Percentiles rank a stretch among this genome's conserved stretches.
phyloP scores from a whole-genome alignment of 1,139 yeast species.

The Eremothecium sinecaudum region DNA sequence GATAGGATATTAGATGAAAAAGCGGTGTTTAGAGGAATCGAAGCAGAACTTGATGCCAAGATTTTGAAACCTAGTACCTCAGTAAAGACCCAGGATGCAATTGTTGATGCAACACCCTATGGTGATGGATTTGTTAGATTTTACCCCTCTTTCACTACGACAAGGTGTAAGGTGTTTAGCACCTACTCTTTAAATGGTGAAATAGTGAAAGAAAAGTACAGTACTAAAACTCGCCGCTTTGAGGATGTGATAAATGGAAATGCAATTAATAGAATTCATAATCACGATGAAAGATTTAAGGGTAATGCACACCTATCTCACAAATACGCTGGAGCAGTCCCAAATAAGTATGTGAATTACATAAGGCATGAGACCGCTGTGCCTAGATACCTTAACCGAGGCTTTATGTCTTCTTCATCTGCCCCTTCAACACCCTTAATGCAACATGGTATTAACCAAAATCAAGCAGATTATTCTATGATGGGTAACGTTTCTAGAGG shows the following conservation, averaged over 20 bases:
- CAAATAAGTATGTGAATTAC: not conserved
- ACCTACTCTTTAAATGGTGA: slow-evolving; percentile 26
- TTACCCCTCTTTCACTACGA: slow-evolving; percentile 34
- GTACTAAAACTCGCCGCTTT: slow-evolving; percentile 17
- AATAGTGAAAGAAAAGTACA: slow-evolving; percentile 18
- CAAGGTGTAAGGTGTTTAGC: slow-evolving; percentile 17
- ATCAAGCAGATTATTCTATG: slow-evolving; percentile 7
- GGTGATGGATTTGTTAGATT: slow-evolving; percentile 33
- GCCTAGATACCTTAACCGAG: slow-evolving; percentile 1
- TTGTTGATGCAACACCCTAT: slow-evolving; percentile 49
- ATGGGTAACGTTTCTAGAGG: slow-evolving; percentile 8
- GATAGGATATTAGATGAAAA: slow-evolving; percentile 49
- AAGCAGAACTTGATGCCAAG: slow-evolving; percentile 55
- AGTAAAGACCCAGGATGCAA: slow-evolving; percentile 49
- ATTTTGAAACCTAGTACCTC: slow-evolving; percentile 55
- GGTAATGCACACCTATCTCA: not conserved
- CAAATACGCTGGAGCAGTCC: not conserved
- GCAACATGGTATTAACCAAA: slow-evolving; percentile 6
- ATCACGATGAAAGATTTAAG: not conserved
- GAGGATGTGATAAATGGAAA: slow-evolving; percentile 13
- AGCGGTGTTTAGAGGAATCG: slow-evolving; percentile 50
- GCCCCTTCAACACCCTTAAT: slow-evolving; percentile 12
- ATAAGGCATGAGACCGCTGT: slow-evolving; percentile 4
- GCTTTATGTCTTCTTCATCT: slow-evolving; percentile 9
- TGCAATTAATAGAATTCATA: slow-evolving; percentile 8